phyloP scores from a whole-genome alignment of 2,329 filamentous ascomycete species.

The Fusarium continuum region DNA sequence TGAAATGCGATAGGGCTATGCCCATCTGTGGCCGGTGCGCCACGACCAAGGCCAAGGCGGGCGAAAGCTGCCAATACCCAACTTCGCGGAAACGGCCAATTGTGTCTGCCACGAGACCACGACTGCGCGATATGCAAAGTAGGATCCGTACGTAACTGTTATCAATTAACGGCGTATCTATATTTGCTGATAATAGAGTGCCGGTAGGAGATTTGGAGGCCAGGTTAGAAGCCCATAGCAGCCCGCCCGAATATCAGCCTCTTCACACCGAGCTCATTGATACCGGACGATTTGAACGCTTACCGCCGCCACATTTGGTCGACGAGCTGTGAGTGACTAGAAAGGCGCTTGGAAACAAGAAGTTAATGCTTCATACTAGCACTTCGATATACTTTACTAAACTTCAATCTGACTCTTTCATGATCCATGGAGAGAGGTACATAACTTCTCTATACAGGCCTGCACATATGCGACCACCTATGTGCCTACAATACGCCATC shows the following conservation, averaged over 20 bases:
- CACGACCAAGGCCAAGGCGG: too few species aligned
- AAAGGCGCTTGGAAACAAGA: rapidly evolving
- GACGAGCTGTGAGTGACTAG: slow-evolving; percentile 25
- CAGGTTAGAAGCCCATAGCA: slow-evolving; percentile 7
- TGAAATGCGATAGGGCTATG: slow-evolving; percentile 16
- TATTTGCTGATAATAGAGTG: too few species aligned
- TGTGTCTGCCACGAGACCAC: slow-evolving; percentile 14
- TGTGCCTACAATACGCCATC: slow-evolving; percentile 83
- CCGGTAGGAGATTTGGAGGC: slow-evolving; percentile 51
- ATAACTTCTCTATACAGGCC: slow-evolving; percentile 73
- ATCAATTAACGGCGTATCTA: too few species aligned
- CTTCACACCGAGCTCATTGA: slow-evolving; percentile 22
- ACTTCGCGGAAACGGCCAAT: slow-evolving; percentile 21
- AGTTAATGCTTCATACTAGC: not conserved
- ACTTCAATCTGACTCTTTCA: slow-evolving; percentile 73
- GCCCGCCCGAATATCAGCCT: not conserved
- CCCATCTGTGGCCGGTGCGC: slow-evolving; percentile 17
- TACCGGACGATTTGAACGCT: slow-evolving; percentile 26
- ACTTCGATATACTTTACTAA: slow-evolving; percentile 71
- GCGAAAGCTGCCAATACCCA: slow-evolving; percentile 19
- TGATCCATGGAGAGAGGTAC: slow-evolving; percentile 79
- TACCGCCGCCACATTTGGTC: slow-evolving; percentile 23
- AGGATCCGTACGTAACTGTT: slow-evolving; percentile 25
- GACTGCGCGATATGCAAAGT: slow-evolving; percentile 25
- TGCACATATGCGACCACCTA: slow-evolving; percentile 78